Base-by-base conservation (phyloP, 2,329 filamentous ascomycete species). In the Diaporthe sp. region DNA sequence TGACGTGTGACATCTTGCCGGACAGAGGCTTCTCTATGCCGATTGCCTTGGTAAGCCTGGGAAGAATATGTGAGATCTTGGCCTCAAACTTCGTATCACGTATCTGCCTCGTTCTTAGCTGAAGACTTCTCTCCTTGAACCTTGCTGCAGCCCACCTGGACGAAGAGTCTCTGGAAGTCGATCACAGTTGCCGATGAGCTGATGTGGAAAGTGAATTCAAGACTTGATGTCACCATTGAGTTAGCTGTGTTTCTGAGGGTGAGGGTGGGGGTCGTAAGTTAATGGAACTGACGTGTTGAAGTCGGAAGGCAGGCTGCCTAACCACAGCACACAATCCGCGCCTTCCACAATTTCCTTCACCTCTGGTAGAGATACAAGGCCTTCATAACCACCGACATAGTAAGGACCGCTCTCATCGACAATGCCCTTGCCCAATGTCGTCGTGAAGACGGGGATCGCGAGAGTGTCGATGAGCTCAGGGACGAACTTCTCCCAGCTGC, bases 401-500 rank as follows among this genome's bases (percentile, higher is more conserved):
- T 90, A 91, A 46, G 86, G 85, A 49, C 90, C 84, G 1, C 86
- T 88, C 81, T 94, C 91, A 76, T 93, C 86, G 12, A 93, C 88
- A 8, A 90, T 89, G 10, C 91, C 90, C 82, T 93, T 93, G 39
- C 92, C 92, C 88, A 93, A 92, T 1, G 91, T 90, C 0, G 91
- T 89, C 8, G 91, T 90, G 78, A 93, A 92, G 0, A 89, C 89
- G 7, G 92, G 92, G 10, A 93, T 83, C 4, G 87, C 86, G 2
- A 90, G 90, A 75, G 88, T 89, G 71, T 87, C 83, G 57, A 93
- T 84, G 25, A 93, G 83, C 8, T 87, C 87, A 76, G 91, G 87
- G 13, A 90, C 88, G 80, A 92, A 90, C 3, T 89, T 83, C 6
- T 91, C 80, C 55, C 88, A 89, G 51, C 87, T 85, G 79, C 92